phyloP scores from a whole-genome alignment of 805 yeast genomes.

The baker's yeast (Saccharomyces cerevisiae) region DNA sequence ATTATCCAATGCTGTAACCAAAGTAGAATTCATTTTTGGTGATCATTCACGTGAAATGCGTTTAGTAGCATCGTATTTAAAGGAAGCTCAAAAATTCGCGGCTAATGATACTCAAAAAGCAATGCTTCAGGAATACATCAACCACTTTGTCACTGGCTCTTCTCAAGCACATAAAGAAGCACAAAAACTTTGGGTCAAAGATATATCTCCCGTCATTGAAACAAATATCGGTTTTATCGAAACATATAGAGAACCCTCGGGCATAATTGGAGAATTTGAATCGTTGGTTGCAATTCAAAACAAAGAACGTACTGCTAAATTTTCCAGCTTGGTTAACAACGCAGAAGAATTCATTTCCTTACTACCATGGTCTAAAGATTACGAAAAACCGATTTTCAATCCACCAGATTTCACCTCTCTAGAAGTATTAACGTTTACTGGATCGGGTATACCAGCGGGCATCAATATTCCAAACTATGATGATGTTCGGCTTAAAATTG shows the following conservation, averaged over 20 bases:
- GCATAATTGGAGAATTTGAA: conserved; percentile 91
- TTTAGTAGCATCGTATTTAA: conserved; percentile 47
- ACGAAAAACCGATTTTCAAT: conserved; percentile 76
- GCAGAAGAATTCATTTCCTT: conserved; percentile 57
- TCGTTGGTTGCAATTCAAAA: conserved; percentile 86
- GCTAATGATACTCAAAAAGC: conserved; percentile 66
- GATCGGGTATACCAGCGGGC: conserved; percentile 88
- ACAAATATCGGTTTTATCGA: conserved; percentile 87
- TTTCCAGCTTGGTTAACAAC: conserved; percentile 55
- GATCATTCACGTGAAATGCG: conserved; percentile 65
- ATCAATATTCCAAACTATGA: conserved; percentile 90
- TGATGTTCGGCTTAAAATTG: conserved; percentile 73
- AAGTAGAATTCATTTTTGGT: conserved; percentile 57
- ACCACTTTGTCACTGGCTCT: conserved; percentile 71
- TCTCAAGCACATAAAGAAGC: conserved; percentile 79
- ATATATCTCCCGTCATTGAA: conserved; percentile 67
- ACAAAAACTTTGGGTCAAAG: conserved; percentile 83
- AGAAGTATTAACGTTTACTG: conserved; percentile 83
- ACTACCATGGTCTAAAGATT: conserved; percentile 71
- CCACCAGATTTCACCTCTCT: conserved; percentile 90
- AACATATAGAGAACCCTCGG: conserved; percentile 87
- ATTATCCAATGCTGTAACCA: conserved; percentile 33
- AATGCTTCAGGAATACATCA: conserved; percentile 59
- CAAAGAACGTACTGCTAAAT: conserved; percentile 76
- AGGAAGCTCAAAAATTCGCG: conserved; percentile 49